phyloP scores from a whole-genome alignment of 768 basidiomycete genomes.

The Cystobasidium tubakii region DNA sequence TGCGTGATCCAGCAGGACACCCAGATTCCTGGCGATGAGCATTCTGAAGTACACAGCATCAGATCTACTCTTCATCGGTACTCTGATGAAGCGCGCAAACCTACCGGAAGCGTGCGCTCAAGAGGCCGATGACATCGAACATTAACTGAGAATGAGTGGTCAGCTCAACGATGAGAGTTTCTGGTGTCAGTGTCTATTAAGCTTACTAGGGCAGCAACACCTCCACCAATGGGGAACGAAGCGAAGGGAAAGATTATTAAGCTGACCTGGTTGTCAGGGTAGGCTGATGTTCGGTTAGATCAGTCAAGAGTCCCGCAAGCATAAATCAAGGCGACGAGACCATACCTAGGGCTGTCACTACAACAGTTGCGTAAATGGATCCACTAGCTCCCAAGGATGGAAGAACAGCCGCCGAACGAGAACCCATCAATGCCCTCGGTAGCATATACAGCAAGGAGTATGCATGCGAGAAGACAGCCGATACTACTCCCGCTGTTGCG shows the following conservation, averaged over 20 bases:
- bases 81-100: background rate
- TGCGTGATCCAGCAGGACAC: constrained; percentile 28
- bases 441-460: constrained; percentile 13
- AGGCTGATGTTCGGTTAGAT: background rate
- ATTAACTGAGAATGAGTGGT: background rate
- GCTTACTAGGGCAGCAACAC: constrained; percentile 25
- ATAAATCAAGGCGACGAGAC: no score
- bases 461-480: constrained; percentile 18
- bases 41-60: background rate
- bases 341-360: constrained; percentile 29
- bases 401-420: constrained; percentile 11
- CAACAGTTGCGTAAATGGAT: constrained; percentile 26
- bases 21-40: background rate
- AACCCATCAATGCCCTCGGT: constrained; percentile 8
- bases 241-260: constrained; percentile 33
- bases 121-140: constrained; percentile 17
- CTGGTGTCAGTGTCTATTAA: no score
- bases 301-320: background rate
- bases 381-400: constrained; percentile 33
- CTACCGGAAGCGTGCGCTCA: background rate
- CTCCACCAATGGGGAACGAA: constrained; percentile 20
- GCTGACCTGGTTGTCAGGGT: constrained; percentile 16
- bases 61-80: no score
- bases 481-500: constrained; percentile 18
- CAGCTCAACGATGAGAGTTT: background rate